Evolutionary conservation across 805 yeast genomes (phyloP), one percentile per base, ranked within the genome.

Genomic region (Wickerhamomyces chaumierensis): DNA sequence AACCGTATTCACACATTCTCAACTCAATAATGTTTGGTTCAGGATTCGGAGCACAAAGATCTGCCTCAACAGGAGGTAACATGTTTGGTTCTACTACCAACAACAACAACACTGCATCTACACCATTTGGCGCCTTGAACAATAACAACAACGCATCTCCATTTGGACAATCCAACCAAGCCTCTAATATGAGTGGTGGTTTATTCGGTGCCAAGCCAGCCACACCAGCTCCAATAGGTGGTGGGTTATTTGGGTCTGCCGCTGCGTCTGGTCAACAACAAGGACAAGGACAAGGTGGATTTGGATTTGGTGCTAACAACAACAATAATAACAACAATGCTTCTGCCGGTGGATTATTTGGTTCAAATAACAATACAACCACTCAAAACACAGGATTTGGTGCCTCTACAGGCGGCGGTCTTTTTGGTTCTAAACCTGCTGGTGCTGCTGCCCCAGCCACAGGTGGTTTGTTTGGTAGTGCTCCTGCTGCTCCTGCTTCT

Each of bases 301-400:
- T 52, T 8, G 62, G 66, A 3, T 63, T 63, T 41, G 67, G 68
- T 14, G 45, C 42, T 36, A 53, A 48, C 36, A 53, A 48, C 29
- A 53, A 48, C 36, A 53, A 48, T 23, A 35, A 38, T 34, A 39
- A 28, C 34, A 35, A 18, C 20, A 19, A n/a, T 18, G 9, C 39
- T 6, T 27, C 37, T 15, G 38, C 34, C 16, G 33, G 39, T 3
- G 18, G 39, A 34, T 42, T 42, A 35, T 42, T 42, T 19, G 44
- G 44, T 20, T 21, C 41, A 9, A 38, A 32, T 23, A 40, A 34
- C 33, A 41, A 37, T 34, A 34, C 36, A 18, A 35, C 37, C 16
- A 35, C 29, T 28, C n/a, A 28, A 14, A 6, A 7, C 5, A 28
- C n/a, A 14, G 16, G 7, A 5, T 14, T 15, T 14, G 31, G 31